Conservation (phyloP, 805 yeast species). For the Wickerhamomyces bisporus region DNA sequence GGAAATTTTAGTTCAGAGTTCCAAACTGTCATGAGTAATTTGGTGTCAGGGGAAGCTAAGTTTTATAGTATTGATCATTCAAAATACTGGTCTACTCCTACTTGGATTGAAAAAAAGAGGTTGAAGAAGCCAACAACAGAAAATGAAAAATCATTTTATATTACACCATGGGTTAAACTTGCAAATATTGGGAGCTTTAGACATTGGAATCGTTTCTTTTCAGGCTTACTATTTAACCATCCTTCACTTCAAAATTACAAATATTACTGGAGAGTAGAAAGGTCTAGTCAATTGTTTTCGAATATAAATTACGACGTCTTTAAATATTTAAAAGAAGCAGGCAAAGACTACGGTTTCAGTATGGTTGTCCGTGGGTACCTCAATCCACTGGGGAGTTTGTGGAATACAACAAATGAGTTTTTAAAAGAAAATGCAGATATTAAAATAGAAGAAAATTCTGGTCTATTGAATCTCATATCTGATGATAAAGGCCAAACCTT, state of each 20-base stretch:
- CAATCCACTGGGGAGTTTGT: conserved; percentile 64
- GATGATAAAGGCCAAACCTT: conserved; percentile 62
- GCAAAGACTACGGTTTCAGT: conserved; percentile 70
- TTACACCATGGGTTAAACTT: too few species aligned
- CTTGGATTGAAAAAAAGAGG: conserved; percentile 64
- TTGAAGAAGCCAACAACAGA: conserved; percentile 64
- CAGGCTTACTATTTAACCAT: conserved; percentile 80
- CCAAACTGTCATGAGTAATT: conserved; percentile 43
- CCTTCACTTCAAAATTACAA: conserved; percentile 61
- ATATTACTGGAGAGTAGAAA: conserved; percentile 94
- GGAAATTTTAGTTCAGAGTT: conserved; percentile 65
- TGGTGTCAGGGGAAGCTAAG: conserved; percentile 62
- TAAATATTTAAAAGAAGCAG: conserved; percentile 54
- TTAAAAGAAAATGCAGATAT: conserved; percentile 51
- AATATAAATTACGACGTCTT: conserved; percentile 57
- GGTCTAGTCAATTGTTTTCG: conserved; percentile 68
- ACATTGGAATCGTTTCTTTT: conserved; percentile 86
- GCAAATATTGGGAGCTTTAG: conserved; percentile 46
- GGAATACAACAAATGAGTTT: conserved; percentile 63
- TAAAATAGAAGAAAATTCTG: conserved; percentile 23
- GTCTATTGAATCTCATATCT: conserved; percentile 55
- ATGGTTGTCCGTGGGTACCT: conserved; percentile 68
- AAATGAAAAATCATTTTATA: conserved; percentile 30
- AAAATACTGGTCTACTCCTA: conserved; percentile 74
- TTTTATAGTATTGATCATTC: conserved; percentile 71